Base-by-base conservation (phyloP, 2,329 filamentous ascomycete genomes). In the Xylaria sp. region DNA sequence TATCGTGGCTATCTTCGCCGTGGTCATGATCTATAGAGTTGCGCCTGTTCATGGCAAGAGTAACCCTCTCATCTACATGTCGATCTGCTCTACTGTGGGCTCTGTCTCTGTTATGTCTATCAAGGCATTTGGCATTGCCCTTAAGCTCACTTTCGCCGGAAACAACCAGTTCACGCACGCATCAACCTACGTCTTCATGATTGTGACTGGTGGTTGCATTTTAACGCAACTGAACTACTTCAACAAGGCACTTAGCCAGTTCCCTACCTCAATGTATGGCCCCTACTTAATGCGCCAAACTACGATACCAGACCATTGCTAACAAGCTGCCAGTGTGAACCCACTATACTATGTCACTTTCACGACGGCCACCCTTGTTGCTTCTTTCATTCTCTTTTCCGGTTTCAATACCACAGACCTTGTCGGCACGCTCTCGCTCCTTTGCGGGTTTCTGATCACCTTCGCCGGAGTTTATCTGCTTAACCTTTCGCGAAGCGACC, bases 161-260 rank as follows among this genome's bases (percentile, higher is more conserved):
- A 92, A 97, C 82, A 99, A 99, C 82, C 96, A 99, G 81, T 98
- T 99, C 81, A 90, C 89, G 5, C 93, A 97, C 76, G 93, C 97
- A 1, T 97, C 94, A 59, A 99, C 97, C 69, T 99, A 99, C 77
- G 94, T 98, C 72, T 99, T 99, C 80, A 91, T 95, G 82, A 98
- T 99, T 73, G 89, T 98, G 73, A 96, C 94, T 0, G 86, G 87
- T 2, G 93, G 98, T 73, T 99, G 96, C 84, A 98, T 99, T 78
- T 81, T 99, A 74, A 98, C 94, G 9, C 96, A 99, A 85, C 98
- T 99, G 96, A 99, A 99, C 82, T 99, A 99, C 82, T 97, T 99
- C 83, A 99, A 99, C 86, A 99, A 99, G 82, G 96, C 96, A 8
- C 84, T 99, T 69, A 97, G 94, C 81, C 94, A 97, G 77, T 99